Percentiles rank a stretch among this genome's conserved stretches.
Evolutionary conservation across 2,329 filamentous ascomycete species (phyloP).

Genomic region (Colletotrichum ledebouriae): DNA sequence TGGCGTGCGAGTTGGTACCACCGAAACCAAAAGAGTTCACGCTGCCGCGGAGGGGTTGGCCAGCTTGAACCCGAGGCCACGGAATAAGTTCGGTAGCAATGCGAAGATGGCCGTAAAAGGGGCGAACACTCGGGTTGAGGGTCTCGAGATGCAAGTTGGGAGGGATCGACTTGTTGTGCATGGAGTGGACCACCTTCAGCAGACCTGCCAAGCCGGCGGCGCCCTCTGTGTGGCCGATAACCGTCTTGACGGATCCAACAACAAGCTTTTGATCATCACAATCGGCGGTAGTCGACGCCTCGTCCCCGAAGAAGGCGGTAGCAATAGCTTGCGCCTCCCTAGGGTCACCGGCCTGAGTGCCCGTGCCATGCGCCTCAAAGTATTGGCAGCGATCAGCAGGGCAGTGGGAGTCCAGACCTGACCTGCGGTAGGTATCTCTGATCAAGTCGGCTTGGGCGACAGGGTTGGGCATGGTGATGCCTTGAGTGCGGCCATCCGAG

Average conservation of each 20-base stretch:
- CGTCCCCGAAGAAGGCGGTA: constrained; percentile 48
- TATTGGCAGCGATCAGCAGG: constrained; percentile 54
- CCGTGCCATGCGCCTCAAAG: constrained; percentile 62
- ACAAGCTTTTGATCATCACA: constrained; percentile 43
- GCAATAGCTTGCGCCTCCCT: constrained; percentile 46
- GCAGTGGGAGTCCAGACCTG: constrained; percentile 52
- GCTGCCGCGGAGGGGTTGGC: constrained; percentile 44
- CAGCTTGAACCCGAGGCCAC: constrained; percentile 46
- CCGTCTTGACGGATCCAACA: constrained; percentile 47
- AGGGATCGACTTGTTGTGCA: constrained; percentile 43
- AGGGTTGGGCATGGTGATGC: constrained; percentile 54
- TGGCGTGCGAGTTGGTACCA: constrained; percentile 44
- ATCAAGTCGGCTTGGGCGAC: constrained; percentile 57
- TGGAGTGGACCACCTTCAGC: constrained; percentile 41
- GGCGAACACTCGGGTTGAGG: constrained; percentile 44
- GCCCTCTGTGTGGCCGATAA: constrained; percentile 44
- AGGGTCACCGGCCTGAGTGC: constrained; percentile 49
- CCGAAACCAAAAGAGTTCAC: constrained; percentile 46
- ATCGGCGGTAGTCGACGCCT: constrained; percentile 44
- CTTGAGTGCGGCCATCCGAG: constrained; percentile 57
- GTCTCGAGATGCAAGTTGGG: constrained; percentile 43
- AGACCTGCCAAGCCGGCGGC: constrained; percentile 44
- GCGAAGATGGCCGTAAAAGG: constrained; percentile 44
- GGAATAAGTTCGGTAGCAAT: constrained; percentile 47
- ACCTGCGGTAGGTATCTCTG: constrained; percentile 52